phyloP scores from a whole-genome alignment of 805 yeast species.

The Lipomyces yamadae region DNA sequence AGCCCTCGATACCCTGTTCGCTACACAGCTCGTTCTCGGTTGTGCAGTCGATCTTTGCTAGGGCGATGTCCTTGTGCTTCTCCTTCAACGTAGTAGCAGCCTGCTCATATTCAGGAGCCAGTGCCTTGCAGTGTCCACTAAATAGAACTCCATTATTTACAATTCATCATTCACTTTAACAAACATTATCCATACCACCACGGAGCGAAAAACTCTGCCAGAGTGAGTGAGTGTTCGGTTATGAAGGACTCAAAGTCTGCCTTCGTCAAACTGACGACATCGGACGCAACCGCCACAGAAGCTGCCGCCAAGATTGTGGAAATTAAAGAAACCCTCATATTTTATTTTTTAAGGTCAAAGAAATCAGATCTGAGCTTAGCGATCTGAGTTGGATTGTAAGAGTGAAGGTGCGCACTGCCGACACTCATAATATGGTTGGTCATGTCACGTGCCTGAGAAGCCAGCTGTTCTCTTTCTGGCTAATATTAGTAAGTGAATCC shows the following conservation, averaged over 20 bases:
- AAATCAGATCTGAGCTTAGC: background rate
- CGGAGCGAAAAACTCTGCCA: conserved; percentile 90
- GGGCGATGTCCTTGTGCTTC: conserved; percentile 64
- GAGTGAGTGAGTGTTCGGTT: conserved; percentile 72
- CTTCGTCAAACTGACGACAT: conserved; percentile 78
- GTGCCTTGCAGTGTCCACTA: conserved; percentile 84
- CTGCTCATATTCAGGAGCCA: conserved; percentile 77
- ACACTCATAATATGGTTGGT: background rate
- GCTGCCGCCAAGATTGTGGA: conserved; percentile 25
- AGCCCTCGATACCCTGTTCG: conserved; percentile 72
- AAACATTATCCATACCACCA: conserved; percentile 56
- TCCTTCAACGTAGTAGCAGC: conserved; percentile 70
- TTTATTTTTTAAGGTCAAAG: background rate
- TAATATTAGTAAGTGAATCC: no score
- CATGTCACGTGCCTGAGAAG: background rate
- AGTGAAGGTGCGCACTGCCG: background rate
- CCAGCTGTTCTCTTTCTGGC: background rate
- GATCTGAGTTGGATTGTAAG: background rate
- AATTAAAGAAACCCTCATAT: conserved; percentile 28
- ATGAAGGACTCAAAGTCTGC: conserved; percentile 70
- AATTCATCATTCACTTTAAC: background rate
- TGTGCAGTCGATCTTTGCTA: conserved; percentile 87
- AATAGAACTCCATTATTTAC: background rate
- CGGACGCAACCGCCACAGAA: conserved; percentile 62
- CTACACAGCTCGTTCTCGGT: conserved; percentile 73